Base-by-base conservation (phyloP, 441 rosid species). In the Adansonia madagascariensis region DNA sequence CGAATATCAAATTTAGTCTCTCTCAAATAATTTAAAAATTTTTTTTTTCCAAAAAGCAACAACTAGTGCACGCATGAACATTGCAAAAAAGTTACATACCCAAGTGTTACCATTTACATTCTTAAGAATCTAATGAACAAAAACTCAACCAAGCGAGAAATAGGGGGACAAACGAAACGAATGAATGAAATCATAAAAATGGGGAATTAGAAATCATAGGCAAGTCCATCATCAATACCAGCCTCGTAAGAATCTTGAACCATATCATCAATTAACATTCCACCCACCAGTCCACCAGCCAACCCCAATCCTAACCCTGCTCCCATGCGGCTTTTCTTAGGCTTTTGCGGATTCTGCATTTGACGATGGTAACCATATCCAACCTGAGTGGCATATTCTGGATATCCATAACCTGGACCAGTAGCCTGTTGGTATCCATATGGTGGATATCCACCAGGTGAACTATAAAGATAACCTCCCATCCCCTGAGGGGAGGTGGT, bases 261-360 rank as follows among this genome's bases (percentile, higher is more conserved):
- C 89, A 84, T 79, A 20, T 85, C 89, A 3, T 89, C 88, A 7
- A 84, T 73, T 64, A 84, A 75, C 79, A 88, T 59, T 39, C 91
- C 88, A 6, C 91, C 90, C 9, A 86, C 76, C 79, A 87, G 73
- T 7, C 90, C 91, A 12, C 88, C 89, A 18, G 88, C 91, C 50
- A 88, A 11, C 35, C 90, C 91, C 64, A 86, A 35, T 6, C 87
- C 89, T 41, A 88, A 0, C 15, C 84, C 85, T 9, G 73, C 73
- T 35, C 62, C 77, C 62, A 47, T 56, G 0, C 81, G 71, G 11
- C 56, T 49, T 47, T 73, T 85, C 86, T 83, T 80, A 5, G 81
- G 84, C 85, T 84, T 82, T 8, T 83, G 86, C 6, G 79, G 84
- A 15, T 77, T 76, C 82, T 60, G 43, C 73, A 24, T 44, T 0